phyloP scores from a whole-genome alignment of 371 early-diverging fungal species.

The Blakeslea trispora region DNA sequence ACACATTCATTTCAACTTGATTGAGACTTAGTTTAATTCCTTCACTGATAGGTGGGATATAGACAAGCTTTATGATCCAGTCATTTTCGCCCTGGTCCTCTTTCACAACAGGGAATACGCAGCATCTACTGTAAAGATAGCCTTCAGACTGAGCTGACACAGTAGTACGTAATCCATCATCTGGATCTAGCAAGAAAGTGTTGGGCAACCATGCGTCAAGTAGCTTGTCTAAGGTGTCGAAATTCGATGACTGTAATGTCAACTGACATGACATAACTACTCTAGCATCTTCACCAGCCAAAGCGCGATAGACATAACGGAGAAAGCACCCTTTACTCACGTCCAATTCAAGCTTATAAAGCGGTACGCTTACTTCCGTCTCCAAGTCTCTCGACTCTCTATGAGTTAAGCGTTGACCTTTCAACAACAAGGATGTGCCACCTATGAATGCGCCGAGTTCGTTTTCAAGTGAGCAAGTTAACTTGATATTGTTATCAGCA shows the following conservation, averaged over 20 bases:
- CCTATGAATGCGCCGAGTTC: constrained; percentile 19
- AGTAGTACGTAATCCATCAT: constrained; percentile 13
- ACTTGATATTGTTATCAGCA: constrained; percentile 1
- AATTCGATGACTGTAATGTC: neutral
- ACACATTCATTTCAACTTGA: constrained; percentile 10
- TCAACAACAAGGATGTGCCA: constrained; percentile 16
- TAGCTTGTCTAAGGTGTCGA: neutral
- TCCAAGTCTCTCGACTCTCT: constrained; percentile 15
- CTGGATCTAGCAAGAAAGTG: neutral
- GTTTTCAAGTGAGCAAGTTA: constrained; percentile 8
- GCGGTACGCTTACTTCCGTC: constrained; percentile 18
- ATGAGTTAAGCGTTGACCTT: constrained; percentile 11
- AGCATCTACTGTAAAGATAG: constrained; percentile 6
- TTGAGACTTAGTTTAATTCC: neutral
- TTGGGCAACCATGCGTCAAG: neutral
- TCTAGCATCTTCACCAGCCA: constrained; percentile 9
- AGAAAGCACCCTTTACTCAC: constrained; percentile 15
- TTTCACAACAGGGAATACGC: constrained; percentile 11
- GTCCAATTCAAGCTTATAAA: constrained; percentile 15
- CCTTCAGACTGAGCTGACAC: neutral
- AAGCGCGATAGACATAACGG: constrained; percentile 8
- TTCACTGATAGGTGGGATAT: constrained; percentile 3
- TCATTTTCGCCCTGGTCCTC: constrained; percentile 8
- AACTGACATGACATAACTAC: constrained; percentile 17
- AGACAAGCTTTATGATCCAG: constrained; percentile 20